Conservation (phyloP, 1,284 basidiomycete species). For the Erythrobasidium hasegawianum region DNA sequence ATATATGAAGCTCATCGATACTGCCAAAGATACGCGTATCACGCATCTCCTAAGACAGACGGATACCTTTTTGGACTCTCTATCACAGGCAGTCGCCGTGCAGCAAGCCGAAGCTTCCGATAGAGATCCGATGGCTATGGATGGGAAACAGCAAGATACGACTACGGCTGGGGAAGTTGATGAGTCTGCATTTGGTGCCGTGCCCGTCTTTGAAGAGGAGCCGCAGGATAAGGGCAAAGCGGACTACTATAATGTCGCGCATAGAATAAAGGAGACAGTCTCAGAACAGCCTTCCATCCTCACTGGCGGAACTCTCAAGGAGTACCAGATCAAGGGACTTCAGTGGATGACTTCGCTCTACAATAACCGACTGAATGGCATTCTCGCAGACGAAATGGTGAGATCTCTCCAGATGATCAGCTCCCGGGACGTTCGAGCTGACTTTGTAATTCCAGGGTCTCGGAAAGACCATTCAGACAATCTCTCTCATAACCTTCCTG, state of each 20-base stretch:
- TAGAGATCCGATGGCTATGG: slow-evolving; percentile 52
- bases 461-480: slow-evolving; percentile 66
- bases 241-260: slow-evolving; percentile 96
- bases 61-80: slow-evolving; percentile 87
- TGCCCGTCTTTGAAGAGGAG: slow-evolving; percentile 55
- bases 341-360: slow-evolving; percentile 94
- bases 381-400: slow-evolving; percentile 61
- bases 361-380: slow-evolving; percentile 91
- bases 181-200: slow-evolving; percentile 46
- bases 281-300: slow-evolving; percentile 77
- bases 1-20: slow-evolving; percentile 98
- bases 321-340: slow-evolving; percentile 90
- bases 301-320: slow-evolving; percentile 61
- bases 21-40: slow-evolving; percentile 98
- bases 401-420: slow-evolving; percentile 44
- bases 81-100: slow-evolving; percentile 88
- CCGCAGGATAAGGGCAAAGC: slow-evolving; percentile 71
- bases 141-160: slow-evolving; percentile 37
- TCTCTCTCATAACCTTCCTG: slow-evolving; percentile 91
- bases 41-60: slow-evolving; percentile 94
- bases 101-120: slow-evolving; percentile 76
- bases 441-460: slow-evolving; percentile 47
- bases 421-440: slow-evolving; percentile 7
- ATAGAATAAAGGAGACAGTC: slow-evolving; percentile 86
- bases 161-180: slow-evolving; percentile 34